phyloP scores from a whole-genome alignment of 2,329 filamentous ascomycete genomes.

The Endoconidiophora polonica region DNA sequence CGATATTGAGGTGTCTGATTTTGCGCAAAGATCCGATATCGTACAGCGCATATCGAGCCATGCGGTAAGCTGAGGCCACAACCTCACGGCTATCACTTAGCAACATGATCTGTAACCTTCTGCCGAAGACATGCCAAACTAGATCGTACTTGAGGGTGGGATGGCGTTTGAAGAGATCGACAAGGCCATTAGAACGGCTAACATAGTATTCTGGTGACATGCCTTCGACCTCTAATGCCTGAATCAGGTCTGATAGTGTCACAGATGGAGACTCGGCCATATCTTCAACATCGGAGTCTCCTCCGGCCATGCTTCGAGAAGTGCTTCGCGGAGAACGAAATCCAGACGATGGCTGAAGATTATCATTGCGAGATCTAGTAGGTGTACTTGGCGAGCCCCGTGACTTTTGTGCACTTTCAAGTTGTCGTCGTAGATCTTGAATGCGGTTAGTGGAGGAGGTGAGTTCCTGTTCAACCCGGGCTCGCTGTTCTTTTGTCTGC shows the following conservation, averaged over 20 bases:
- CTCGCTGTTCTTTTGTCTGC: slow-evolving; percentile 73
- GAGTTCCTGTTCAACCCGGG: slow-evolving; percentile 70
- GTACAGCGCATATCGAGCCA: slow-evolving; percentile 87
- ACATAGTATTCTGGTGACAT: slow-evolving; percentile 94
- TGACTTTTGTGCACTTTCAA: slow-evolving; percentile 39
- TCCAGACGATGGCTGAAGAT: slow-evolving; percentile 29
- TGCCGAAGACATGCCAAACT: slow-evolving; percentile 86
- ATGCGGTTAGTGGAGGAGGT: slow-evolving; percentile 68
- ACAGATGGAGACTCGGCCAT: slow-evolving; percentile 77
- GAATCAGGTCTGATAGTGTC: slow-evolving; percentile 74
- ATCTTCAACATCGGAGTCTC: slow-evolving; percentile 48
- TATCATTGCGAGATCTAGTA: slow-evolving; percentile 33
- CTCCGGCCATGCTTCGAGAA: slow-evolving; percentile 35
- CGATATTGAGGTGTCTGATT: slow-evolving; percentile 75
- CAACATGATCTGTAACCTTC: slow-evolving; percentile 89
- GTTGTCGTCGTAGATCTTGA: slow-evolving; percentile 42
- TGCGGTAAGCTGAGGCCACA: slow-evolving; percentile 81
- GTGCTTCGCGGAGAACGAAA: slow-evolving; percentile 41
- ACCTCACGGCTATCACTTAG: slow-evolving; percentile 92
- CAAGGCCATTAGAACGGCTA: slow-evolving; percentile 73
- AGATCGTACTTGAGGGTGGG: slow-evolving; percentile 91
- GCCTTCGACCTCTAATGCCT: slow-evolving; percentile 72
- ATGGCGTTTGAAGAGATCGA: slow-evolving; percentile 90
- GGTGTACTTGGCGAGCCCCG: slow-evolving; percentile 33
- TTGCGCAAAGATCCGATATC: slow-evolving; percentile 78